phyloP scores from a whole-genome alignment of 179 eudicot genomes.

The Amaranthus tricolor region DNA sequence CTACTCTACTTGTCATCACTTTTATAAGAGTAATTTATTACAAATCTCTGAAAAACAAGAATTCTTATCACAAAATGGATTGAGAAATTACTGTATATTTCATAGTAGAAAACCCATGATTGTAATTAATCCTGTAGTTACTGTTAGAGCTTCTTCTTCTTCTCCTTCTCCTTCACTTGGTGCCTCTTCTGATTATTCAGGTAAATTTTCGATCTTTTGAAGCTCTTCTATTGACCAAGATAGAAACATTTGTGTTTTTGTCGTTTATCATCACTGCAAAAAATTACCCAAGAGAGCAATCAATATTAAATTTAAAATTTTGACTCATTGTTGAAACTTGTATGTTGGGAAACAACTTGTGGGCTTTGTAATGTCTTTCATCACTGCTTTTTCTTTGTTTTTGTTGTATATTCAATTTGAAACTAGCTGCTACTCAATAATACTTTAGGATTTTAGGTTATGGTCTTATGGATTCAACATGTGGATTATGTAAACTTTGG shows the following conservation, averaged over 20 bases:
- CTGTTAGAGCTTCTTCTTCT: constrained; percentile 29
- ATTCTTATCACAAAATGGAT: background rate
- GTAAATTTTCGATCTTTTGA: constrained; percentile 3
- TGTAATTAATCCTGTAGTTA: background rate
- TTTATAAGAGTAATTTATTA: background rate
- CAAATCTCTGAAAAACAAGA: background rate
- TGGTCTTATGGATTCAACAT: too few relatives aligned
- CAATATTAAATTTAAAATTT: background rate
- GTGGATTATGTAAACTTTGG: too few relatives aligned
- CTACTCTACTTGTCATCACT: background rate
- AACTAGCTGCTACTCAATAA: too few relatives aligned
- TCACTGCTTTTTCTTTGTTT: too few relatives aligned
- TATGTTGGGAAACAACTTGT: too few relatives aligned
- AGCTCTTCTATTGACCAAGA: background rate
- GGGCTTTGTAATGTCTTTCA: too few relatives aligned
- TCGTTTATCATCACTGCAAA: background rate
- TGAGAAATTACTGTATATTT: constrained; percentile 10
- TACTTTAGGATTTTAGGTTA: too few relatives aligned
- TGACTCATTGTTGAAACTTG: background rate
- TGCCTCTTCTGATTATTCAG: constrained; percentile 32
- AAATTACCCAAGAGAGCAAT: background rate
- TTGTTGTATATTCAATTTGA: too few relatives aligned
- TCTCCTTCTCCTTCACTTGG: constrained; percentile 34
- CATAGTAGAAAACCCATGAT: background rate
- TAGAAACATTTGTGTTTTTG: background rate